phyloP scores from a whole-genome alignment of 2,329 filamentous ascomycete species.

The Nakataea oryzae region DNA sequence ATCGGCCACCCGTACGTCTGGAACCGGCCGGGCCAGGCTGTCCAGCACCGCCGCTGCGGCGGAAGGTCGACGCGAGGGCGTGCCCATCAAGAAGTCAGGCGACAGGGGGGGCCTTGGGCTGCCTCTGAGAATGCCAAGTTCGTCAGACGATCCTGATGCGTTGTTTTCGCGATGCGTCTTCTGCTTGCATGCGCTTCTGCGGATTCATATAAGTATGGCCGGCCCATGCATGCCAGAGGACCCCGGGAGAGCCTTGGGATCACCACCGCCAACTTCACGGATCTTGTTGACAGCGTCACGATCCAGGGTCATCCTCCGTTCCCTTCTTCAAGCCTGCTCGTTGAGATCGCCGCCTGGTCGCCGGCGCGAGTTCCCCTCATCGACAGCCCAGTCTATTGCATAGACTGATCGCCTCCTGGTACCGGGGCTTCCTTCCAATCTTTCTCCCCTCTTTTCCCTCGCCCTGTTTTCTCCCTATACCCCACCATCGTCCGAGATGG shows the following conservation, averaged over 20 bases:
- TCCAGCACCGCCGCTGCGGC: background rate
- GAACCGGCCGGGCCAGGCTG: background rate
- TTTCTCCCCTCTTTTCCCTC: background rate
- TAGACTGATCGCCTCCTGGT: background rate
- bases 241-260: background rate
- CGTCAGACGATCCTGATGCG: background rate
- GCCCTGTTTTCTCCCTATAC: background rate
- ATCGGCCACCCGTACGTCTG: background rate
- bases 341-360: background rate
- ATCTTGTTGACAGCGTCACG: constrained; percentile 1
- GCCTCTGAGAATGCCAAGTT: background rate
- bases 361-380: background rate
- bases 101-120: background rate
- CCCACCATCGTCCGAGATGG: constrained; percentile 33
- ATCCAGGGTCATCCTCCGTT: background rate
- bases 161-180: background rate
- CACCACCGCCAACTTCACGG: background rate
- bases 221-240: background rate
- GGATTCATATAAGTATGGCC: background rate
- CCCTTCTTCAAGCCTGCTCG: background rate
- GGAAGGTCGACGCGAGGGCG: background rate
- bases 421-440: background rate
- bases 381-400: background rate
- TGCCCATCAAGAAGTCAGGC: background rate
- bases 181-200: background rate